These are phyloP conservation scores for Biscutella laevigata DNA, from an alignment of 441 rosid species.

Conservation along the genomic window DNA sequence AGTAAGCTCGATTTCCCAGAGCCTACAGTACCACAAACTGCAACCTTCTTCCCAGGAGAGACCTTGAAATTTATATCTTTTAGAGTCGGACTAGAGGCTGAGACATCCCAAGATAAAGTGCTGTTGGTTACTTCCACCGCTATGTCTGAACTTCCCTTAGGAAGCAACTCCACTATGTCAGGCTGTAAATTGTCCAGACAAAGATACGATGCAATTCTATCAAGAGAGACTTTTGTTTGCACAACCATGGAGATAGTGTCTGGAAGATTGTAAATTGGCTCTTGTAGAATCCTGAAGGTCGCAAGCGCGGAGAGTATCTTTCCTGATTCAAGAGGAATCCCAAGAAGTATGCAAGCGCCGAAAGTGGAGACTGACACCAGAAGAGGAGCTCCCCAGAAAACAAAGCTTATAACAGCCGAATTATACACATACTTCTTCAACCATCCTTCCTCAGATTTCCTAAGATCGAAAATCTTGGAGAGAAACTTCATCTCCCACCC, in stretches of 20 bases:
- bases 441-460: conserved; percentile 34
- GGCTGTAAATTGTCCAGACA: conserved; percentile 29
- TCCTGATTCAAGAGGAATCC: conserved; percentile 33
- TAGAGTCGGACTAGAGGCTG: conserved; percentile 26
- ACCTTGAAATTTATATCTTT: conserved; percentile 31
- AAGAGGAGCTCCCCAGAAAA: conserved; percentile 40
- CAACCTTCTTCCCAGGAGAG: conserved; percentile 32
- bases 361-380: conserved; percentile 31
- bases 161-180: conserved; percentile 23
- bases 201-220: conserved; percentile 35
- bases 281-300: conserved; percentile 35
- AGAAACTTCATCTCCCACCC: conserved; percentile 47
- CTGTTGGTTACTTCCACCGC: conserved; percentile 28
- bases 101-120: conserved; percentile 36
- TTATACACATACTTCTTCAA: conserved; percentile 31
- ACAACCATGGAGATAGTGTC: conserved; percentile 34
- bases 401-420: conserved; percentile 23
- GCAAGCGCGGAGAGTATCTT: conserved; percentile 40
- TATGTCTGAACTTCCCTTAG: conserved; percentile 17
- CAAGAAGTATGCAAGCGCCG: conserved; percentile 32
- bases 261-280: conserved; percentile 31
- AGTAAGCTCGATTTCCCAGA: conserved; percentile 46
- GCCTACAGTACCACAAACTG: conserved; percentile 45
- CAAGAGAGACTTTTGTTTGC: conserved; percentile 44
- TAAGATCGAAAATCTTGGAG: conserved; percentile 31